Base-by-base conservation (phyloP, 176 grass and related monocot genomes). In the Musa itinerans region DNA sequence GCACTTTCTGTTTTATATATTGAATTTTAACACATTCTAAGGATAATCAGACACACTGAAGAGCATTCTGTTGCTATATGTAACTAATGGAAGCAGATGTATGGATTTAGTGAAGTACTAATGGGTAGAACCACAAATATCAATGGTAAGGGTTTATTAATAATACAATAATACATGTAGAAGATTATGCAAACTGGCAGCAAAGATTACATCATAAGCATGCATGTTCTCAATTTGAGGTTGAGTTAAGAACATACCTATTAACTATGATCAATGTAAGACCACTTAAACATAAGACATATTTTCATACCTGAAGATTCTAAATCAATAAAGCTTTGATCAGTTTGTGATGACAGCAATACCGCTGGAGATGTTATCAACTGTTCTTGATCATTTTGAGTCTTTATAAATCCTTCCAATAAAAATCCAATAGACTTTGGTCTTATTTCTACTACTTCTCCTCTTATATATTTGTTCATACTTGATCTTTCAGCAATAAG, bases 321-420 rank as follows among this genome's bases (percentile, higher is more conserved):
- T 3, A 93, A 78, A 73, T 82, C 84, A 29, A 85, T 80, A 72
- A 83, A 81, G 69, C 66, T 84, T 78, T 85, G 63, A 43, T 97
- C 88, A 10, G 73, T 83, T 29, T 82, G 78, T n/a, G 75, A 74
- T 21, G 74, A 80, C 20, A 98, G 63, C 57, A 98, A 80, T 64
- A 86, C 82, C n/a, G 72, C 86, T 43, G 94, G 90, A 79, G 90
- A 61, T 22, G 82, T 84, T 68, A 98, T 83, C 68, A 98, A 76
- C 66, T 21, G 84, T 79, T 68, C 86, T 58, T 71, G 78, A 24
- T 74, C 51, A 72, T 73, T 69, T 80, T 73, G 68, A 21, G 72
- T 81, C 87, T 81, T 90, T 82, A 98, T 70, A 87, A 91, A 98
- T 24, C 94, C 90, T 82, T 98, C 90, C 62, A 98, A 81, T 66